These are phyloP conservation scores for Globisporangium irregulare DNA, from an alignment of 352 stramenopile genomes.

Conservation along the genomic window DNA sequence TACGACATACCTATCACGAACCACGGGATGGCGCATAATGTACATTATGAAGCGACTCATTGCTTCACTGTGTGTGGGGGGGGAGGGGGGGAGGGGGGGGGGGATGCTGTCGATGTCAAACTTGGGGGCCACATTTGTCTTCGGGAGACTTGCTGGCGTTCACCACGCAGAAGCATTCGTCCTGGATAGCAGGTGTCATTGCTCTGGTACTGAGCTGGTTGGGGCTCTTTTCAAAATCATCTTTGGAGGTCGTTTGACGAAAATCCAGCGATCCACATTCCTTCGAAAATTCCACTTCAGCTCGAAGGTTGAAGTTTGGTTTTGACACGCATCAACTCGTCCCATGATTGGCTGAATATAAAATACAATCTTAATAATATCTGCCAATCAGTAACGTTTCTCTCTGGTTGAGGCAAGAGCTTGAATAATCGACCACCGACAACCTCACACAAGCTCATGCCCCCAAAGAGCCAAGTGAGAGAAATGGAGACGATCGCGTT, in stretches of 20 bases:
- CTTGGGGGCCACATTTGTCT: neutral
- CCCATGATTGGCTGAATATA: neutral
- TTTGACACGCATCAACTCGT: neutral
- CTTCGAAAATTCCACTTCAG: neutral
- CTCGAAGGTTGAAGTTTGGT: neutral
- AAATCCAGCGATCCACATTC: neutral
- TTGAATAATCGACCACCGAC: neutral
- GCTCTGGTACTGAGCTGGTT: too few species aligned
- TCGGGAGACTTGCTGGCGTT: neutral
- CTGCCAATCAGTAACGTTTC: neutral
- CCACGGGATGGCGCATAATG: too few species aligned
- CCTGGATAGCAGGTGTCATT: too few species aligned
- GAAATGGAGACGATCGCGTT: conserved; percentile 53
- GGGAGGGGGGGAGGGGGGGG: too few species aligned
- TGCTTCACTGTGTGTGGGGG: neutral
- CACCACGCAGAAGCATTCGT: too few species aligned
- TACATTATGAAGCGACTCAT: neutral
- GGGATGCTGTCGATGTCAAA: neutral
- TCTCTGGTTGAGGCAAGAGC: too few species aligned
- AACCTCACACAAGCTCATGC: neutral
- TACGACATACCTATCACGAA: too few species aligned
- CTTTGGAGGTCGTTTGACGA: neutral
- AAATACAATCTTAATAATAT: neutral
- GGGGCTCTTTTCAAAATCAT: too few species aligned
- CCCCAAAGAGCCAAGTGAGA: neutral